These are phyloP conservation scores for Globisporangium spinosum DNA, from an alignment of 352 stramenopile species.

Conservation along the genomic window DNA sequence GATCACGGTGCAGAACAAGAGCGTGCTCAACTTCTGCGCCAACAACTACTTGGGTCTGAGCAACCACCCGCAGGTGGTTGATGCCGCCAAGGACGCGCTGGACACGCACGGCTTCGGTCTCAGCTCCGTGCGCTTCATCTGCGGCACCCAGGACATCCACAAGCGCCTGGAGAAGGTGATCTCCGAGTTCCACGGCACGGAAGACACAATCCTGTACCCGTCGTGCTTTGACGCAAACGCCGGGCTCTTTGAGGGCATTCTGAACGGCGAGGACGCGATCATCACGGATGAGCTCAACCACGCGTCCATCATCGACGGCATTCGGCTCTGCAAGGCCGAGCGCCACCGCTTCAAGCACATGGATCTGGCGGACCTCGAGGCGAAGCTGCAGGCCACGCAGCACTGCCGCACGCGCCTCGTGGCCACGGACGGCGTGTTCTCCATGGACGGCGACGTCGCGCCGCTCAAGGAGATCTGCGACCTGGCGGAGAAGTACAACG, in stretches of 20 bases:
- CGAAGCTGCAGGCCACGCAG: constrained; percentile 86
- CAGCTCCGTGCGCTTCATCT: constrained; percentile 93
- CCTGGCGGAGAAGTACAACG: constrained; percentile 91
- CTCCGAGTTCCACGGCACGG: constrained; percentile 91
- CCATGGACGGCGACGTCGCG: constrained; percentile 93
- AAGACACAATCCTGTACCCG: constrained; percentile 93
- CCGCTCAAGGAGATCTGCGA: constrained; percentile 88
- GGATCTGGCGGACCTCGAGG: constrained; percentile 89
- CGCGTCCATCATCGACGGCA: constrained; percentile 93
- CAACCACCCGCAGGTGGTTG: constrained; percentile 83
- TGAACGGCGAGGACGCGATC: constrained; percentile 89
- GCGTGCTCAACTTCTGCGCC: constrained; percentile 93
- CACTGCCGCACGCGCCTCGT: constrained; percentile 90
- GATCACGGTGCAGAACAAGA: constrained; percentile 67
- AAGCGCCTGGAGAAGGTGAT: constrained; percentile 90
- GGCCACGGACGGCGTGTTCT: constrained; percentile 94
- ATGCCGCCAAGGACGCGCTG: constrained; percentile 79
- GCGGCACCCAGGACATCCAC: constrained; percentile 93
- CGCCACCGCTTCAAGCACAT: constrained; percentile 93
- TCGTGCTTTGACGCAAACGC: constrained; percentile 95
- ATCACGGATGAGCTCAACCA: constrained; percentile 94
- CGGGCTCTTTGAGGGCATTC: constrained; percentile 87
- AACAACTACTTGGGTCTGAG: constrained; percentile 94
- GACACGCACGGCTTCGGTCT: constrained; percentile 89
- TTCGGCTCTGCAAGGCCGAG: constrained; percentile 92